phyloP scores from a whole-genome alignment of 2,329 filamentous ascomycete species.

The Colletotrichum agaves region DNA sequence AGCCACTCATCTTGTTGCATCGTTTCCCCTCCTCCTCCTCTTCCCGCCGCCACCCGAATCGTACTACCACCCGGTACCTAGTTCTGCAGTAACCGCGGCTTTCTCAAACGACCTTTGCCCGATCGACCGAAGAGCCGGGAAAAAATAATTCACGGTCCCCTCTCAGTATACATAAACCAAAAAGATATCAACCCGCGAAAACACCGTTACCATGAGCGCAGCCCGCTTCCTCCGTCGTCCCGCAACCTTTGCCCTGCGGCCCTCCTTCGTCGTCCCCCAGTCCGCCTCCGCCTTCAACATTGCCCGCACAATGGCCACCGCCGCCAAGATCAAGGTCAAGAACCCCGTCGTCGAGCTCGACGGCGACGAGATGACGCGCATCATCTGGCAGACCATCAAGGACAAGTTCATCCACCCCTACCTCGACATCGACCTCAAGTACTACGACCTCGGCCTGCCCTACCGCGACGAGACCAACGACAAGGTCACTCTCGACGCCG shows the following conservation, averaged over 20 bases:
- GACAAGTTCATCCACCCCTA: conserved; percentile 98
- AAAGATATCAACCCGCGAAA: neutral
- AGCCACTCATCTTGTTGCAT: conserved; percentile 28
- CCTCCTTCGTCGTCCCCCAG: conserved; percentile 25
- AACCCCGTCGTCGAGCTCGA: conserved; percentile 98
- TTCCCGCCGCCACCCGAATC: conserved; percentile 28
- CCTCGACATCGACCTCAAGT: conserved; percentile 97
- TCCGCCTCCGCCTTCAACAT: conserved; percentile 37
- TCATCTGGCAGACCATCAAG: conserved; percentile 99
- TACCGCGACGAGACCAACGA: conserved; percentile 98
- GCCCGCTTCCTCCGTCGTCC: conserved; percentile 36
- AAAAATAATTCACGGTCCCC: neutral
- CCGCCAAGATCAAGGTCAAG: conserved; percentile 96
- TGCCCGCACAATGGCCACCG: conserved; percentile 63
- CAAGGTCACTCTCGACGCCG: conserved; percentile 93
- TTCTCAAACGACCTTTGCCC: neutral
- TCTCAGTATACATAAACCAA: neutral
- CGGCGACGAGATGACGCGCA: conserved; percentile 95
- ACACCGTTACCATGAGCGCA: conserved; percentile 33
- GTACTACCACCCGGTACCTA: conserved; percentile 22
- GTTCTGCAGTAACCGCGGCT: conserved; percentile 20
- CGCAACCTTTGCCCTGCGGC: conserved; percentile 30
- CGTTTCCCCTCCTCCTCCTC: conserved; percentile 9
- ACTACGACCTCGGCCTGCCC: conserved; percentile 92
- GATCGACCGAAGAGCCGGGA: conserved; percentile 35